phyloP scores from a whole-genome alignment of 768 basidiomycete genomes.

The Hydnomerulius pinastri region DNA sequence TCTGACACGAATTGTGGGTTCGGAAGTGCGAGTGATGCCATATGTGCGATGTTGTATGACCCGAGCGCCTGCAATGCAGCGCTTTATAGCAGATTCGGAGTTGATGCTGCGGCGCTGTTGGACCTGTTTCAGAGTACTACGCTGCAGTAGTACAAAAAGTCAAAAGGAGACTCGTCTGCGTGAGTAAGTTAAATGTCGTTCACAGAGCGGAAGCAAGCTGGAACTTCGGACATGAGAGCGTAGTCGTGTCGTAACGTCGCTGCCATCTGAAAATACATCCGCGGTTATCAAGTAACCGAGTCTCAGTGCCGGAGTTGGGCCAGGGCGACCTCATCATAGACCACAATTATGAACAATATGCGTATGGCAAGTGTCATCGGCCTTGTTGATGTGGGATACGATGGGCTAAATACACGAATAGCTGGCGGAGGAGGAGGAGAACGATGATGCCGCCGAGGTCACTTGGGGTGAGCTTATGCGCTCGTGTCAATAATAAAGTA shows the following conservation, averaged over 20 bases:
- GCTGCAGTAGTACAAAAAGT: no score
- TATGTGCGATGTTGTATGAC: constrained; percentile 6
- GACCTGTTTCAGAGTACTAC: no score
- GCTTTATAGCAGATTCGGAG: neutral
- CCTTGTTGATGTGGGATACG: neutral
- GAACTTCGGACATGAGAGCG: no score
- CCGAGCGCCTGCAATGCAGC: neutral
- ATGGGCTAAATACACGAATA: constrained; percentile 27
- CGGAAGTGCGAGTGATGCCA: constrained; percentile 9
- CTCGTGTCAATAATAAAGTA: constrained; percentile 5
- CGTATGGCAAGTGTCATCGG: constrained; percentile 52
- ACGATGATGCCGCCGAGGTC: constrained; percentile 73
- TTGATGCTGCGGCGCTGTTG: no score
- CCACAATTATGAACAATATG: constrained; percentile 42
- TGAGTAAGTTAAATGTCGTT: no score
- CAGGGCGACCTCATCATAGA: no score
- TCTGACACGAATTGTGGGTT: constrained; percentile 8
- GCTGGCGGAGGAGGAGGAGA: constrained; percentile 79
- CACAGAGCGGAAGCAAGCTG: no score
- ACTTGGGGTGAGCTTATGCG: constrained; percentile 71
- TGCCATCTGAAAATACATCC: no score
- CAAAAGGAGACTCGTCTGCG: no score
- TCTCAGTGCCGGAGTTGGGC: neutral
- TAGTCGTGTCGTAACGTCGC: no score
- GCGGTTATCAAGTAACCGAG: neutral